Evolutionary conservation across 345 rosid species (phyloP).

Genomic region (Syzygium aqueum): DNA sequence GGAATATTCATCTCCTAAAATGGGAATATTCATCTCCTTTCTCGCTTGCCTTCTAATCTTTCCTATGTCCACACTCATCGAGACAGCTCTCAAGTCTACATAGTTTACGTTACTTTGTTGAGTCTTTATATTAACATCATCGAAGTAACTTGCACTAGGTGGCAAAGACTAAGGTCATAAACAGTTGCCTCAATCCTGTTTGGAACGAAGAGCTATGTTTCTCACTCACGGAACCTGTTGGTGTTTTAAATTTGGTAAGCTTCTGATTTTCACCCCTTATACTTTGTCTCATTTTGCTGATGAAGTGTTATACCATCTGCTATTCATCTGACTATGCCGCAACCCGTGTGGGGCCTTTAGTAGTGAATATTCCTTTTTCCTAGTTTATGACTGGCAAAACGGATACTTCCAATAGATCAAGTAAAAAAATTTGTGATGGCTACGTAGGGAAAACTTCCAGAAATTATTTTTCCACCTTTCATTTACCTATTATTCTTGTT

Average conservation of each 20-base stretch:
- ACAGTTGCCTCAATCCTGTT: slow-evolving; percentile 87
- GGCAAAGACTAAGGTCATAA: slow-evolving; percentile 88
- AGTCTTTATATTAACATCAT: neutral
- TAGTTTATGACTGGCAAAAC: neutral
- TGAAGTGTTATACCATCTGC: neutral
- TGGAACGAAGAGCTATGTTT: slow-evolving; percentile 92
- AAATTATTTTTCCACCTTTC: neutral
- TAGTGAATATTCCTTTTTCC: neutral
- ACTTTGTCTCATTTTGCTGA: neutral
- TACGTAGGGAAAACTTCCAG: neutral
- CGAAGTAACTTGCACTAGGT: neutral
- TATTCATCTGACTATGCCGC: neutral
- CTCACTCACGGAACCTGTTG: slow-evolving; percentile 62
- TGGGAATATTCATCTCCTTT: neutral
- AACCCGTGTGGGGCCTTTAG: neutral
- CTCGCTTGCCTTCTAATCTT: neutral
- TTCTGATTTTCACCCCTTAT: neutral
- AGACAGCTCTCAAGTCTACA: neutral
- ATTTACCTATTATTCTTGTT: neutral
- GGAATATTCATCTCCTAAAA: neutral
- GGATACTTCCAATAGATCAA: neutral
- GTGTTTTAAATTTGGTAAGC: slow-evolving; percentile 29
- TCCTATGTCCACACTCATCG: neutral
- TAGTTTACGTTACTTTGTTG: neutral
- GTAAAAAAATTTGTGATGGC: neutral